A percentile compares a stretch with the other conserved stretches of the same genome.
phyloP scores from a whole-genome alignment of 192 early-diverging fungal species.

The Paraglomus brasilianum region DNA sequence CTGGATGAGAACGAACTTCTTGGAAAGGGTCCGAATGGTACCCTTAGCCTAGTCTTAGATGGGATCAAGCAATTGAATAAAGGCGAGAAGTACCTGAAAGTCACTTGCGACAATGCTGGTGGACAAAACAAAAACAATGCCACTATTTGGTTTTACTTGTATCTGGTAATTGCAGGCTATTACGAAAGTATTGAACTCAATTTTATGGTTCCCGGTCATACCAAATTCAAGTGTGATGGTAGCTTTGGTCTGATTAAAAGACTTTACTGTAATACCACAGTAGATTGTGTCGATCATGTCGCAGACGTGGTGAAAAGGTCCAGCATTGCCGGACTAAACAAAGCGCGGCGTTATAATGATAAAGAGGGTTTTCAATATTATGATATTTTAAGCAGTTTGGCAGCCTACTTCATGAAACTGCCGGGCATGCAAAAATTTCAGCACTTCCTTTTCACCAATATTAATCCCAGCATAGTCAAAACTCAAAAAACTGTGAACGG shows the following conservation, averaged over 20 bases:
- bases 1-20: conserved; percentile 23
- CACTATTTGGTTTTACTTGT: conserved; percentile 23
- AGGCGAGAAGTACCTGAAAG: conserved; percentile 30
- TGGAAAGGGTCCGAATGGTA: conserved; percentile 16
- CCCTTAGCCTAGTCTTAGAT: conserved; percentile 19
- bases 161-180: conserved; percentile 15
- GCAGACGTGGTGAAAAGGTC: conserved; percentile 21
- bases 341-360: conserved; percentile 7
- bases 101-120: conserved; percentile 28
- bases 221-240: conserved; percentile 33
- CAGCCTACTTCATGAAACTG: conserved; percentile 9
- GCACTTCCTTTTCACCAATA: conserved; percentile 1
- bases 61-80: conserved; percentile 31
- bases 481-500: not conserved
- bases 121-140: conserved; percentile 25
- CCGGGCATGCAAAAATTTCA: conserved; percentile 1
- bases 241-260: conserved; percentile 31
- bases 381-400: conserved; percentile 1
- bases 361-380: conserved; percentile 14
- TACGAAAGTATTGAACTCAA: conserved; percentile 25
- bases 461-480: conserved; percentile 20
- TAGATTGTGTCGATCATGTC: conserved; percentile 27
- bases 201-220: conserved; percentile 24
- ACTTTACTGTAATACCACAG: conserved; percentile 14
- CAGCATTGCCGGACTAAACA: conserved; percentile 19